Conservation (phyloP, 768 basidiomycete species). For the Pleurotus tuber-regium region DNA sequence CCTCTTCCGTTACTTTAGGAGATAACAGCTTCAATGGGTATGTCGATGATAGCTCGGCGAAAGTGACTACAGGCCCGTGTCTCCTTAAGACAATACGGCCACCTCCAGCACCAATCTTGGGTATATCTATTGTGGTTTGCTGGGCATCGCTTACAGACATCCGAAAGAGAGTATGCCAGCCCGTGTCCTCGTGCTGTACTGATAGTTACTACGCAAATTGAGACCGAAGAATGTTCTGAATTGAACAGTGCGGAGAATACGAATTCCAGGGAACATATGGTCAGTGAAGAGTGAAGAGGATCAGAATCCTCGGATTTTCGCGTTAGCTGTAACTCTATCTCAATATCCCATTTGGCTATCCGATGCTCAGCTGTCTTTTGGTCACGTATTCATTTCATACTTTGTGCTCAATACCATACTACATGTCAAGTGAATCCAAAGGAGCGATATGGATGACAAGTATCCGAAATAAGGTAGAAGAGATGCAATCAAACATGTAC, state of each 20-base stretch:
- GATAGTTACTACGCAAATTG: too few species aligned
- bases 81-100: slow-evolving; percentile 56
- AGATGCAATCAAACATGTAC: not conserved
- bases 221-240: too few species aligned
- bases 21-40: slow-evolving; percentile 91
- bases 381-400: not conserved
- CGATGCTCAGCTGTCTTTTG: too few species aligned
- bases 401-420: not conserved
- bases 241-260: too few species aligned
- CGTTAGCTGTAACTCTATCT: not conserved
- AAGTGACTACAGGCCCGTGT: slow-evolving; percentile 55
- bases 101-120: slow-evolving; percentile 40
- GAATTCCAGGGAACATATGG: not conserved
- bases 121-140: slow-evolving; percentile 14
- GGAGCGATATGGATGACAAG: slow-evolving; percentile 11
- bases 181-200: too few species aligned
- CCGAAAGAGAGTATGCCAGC: not conserved
- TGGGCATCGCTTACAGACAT: not conserved
- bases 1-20: slow-evolving; percentile 48
- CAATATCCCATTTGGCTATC: too few species aligned
- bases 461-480: not conserved
- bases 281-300: not conserved
- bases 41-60: slow-evolving; percentile 72
- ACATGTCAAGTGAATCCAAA: slow-evolving; percentile 11
- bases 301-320: not conserved